These are phyloP conservation scores for Wickerhamomyces hampshirensis DNA, from an alignment of 805 yeast genomes.

Conservation along the genomic window DNA sequence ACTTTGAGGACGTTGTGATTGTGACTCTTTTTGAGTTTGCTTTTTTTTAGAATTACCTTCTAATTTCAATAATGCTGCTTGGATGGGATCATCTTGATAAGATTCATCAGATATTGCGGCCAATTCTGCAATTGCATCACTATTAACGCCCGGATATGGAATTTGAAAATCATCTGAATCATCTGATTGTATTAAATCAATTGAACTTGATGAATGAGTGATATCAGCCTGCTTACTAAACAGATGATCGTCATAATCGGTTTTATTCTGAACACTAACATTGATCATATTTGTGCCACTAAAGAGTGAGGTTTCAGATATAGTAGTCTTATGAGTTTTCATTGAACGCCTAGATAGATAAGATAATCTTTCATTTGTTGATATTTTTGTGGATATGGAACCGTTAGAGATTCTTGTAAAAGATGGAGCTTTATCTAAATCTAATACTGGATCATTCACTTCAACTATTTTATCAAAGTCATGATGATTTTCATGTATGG, in stretches of 20 bases:
- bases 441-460: constrained; percentile 6
- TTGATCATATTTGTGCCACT: constrained; percentile 17
- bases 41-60: constrained; percentile 53
- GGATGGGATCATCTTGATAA: constrained; percentile 61
- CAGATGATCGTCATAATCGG: neutral
- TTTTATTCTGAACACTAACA: constrained; percentile 8
- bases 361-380: constrained; percentile 9
- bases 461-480: neutral
- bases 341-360: constrained; percentile 21
- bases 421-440: constrained; percentile 18
- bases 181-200: constrained; percentile 1
- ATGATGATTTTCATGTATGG: constrained; percentile 13
- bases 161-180: constrained; percentile 18
- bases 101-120: constrained; percentile 85
- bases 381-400: constrained; percentile 5
- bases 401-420: constrained; percentile 21
- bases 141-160: constrained; percentile 43
- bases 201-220: neutral
- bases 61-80: constrained; percentile 67
- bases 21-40: constrained; percentile 2
- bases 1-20: constrained; percentile 2
- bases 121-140: constrained; percentile 64
- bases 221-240: neutral
- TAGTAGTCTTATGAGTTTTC: constrained; percentile 11
- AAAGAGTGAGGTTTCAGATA: constrained; percentile 20